These are phyloP conservation scores for Fusarium metavorans DNA, from an alignment of 2,329 filamentous ascomycete species.

Conservation along the genomic window DNA sequence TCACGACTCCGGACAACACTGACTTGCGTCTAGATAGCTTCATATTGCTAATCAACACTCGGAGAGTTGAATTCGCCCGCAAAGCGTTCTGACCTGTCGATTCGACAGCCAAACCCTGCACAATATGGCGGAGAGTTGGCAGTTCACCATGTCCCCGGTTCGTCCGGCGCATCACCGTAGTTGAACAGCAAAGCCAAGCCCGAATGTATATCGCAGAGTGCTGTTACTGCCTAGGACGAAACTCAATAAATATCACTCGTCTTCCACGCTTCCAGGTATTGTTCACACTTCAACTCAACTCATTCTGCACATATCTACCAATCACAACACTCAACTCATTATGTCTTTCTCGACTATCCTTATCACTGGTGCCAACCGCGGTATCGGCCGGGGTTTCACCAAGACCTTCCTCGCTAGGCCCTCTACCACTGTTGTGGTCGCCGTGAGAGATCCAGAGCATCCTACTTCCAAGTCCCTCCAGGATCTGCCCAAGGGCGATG, in stretches of 20 bases:
- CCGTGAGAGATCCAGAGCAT: neutral
- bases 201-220: neutral
- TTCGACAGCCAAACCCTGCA: neutral
- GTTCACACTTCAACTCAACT: neutral
- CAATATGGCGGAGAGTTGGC: neutral
- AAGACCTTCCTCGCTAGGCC: neutral
- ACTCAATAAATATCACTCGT: neutral
- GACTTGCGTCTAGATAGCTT: neutral
- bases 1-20: neutral
- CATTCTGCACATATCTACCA: neutral
- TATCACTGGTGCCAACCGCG: neutral
- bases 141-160: neutral
- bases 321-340: neutral
- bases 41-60: neutral
- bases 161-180: neutral
- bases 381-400: neutral
- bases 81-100: neutral
- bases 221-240: neutral
- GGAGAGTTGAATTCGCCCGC: neutral
- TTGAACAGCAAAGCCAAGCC: neutral
- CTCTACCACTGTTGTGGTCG: neutral
- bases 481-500: neutral
- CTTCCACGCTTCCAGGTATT: neutral
- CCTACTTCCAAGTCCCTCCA: neutral
- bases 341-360: neutral